Percentiles rank a stretch among this genome's conserved stretches.
Conservation (phyloP, 176 grass and related monocot genomes). For the Phragmites australis region DNA sequence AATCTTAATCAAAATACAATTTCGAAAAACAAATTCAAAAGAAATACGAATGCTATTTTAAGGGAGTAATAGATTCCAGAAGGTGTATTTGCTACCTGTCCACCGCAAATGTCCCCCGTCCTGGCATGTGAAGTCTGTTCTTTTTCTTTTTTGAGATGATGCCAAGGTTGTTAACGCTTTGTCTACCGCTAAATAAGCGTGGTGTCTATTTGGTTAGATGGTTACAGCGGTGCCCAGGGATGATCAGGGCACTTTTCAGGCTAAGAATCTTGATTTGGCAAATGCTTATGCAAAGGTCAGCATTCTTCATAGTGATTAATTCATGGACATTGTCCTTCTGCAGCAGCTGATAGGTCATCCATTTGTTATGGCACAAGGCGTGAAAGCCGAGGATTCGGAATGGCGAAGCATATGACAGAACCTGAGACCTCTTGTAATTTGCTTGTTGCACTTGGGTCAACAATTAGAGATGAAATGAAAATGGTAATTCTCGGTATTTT, state of each 20-base stretch:
- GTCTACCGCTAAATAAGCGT: no score
- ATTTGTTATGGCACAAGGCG: background rate
- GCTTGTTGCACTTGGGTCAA: background rate
- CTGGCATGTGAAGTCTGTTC: no score
- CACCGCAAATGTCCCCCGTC: background rate
- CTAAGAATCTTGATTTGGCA: background rate
- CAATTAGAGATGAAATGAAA: no score
- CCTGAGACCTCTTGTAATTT: no score
- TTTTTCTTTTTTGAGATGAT: no score
- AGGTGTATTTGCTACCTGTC: background rate
- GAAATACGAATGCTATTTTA: no score
- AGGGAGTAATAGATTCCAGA: slow-evolving; percentile 1
- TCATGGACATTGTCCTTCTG: background rate
- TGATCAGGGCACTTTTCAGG: background rate
- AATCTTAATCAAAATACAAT: no score
- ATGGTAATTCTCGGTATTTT: no score
- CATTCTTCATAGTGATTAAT: background rate
- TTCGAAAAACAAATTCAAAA: no score
- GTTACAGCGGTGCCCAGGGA: background rate
- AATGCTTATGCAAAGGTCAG: no score
- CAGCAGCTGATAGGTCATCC: background rate
- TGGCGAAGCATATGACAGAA: no score
- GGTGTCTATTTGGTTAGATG: background rate
- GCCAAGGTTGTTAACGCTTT: no score
- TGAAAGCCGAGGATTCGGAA: background rate